Conservation (phyloP, 2,329 filamentous ascomycete species). For the Hypoxylon sp. region DNA sequence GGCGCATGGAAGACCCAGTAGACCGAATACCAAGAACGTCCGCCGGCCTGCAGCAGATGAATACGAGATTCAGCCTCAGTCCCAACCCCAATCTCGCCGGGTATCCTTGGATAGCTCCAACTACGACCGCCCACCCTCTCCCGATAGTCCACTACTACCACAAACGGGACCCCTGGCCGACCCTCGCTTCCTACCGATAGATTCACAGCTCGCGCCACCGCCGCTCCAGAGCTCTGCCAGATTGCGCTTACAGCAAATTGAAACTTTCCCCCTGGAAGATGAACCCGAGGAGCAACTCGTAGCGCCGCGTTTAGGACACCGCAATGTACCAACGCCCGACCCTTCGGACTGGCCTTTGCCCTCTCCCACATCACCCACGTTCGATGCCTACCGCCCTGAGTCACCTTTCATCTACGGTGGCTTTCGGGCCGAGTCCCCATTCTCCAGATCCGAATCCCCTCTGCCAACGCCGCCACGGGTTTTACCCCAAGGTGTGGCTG, state of each 20-base stretch:
- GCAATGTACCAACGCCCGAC: slow-evolving; percentile 41
- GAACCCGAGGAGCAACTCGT: slow-evolving; percentile 9
- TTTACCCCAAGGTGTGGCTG: slow-evolving; percentile 27
- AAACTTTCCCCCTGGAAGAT: slow-evolving; percentile 16
- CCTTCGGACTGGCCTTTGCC: slow-evolving; percentile 42
- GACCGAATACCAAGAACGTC: slow-evolving; percentile 38
- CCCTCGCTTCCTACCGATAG: slow-evolving; percentile 43
- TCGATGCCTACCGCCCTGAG: slow-evolving; percentile 23
- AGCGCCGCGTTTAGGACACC: slow-evolving; percentile 29
- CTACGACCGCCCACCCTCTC: slow-evolving; percentile 46
- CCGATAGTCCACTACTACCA: slow-evolving; percentile 51
- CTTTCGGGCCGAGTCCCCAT: slow-evolving; percentile 6
- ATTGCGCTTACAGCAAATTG: slow-evolving; percentile 15
- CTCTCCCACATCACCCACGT: slow-evolving; percentile 34
- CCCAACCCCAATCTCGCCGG: slow-evolving; percentile 21
- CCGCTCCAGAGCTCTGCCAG: slow-evolving; percentile 20
- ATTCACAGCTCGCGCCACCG: slow-evolving; percentile 38
- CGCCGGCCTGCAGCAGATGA: slow-evolving; percentile 39
- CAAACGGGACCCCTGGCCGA: slow-evolving; percentile 50
- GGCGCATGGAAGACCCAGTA: slow-evolving; percentile 32
- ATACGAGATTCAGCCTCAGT: slow-evolving; percentile 32
- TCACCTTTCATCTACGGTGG: slow-evolving; percentile 17
- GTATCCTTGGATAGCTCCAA: slow-evolving; percentile 45
- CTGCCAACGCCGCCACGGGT: slow-evolving; percentile 39
- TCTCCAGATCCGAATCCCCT: slow-evolving; percentile 25